Percentiles rank a stretch among this genome's conserved stretches.
phyloP scores from a whole-genome alignment of 2,329 filamentous ascomycete genomes.

The Pseudogymnoascus destructans region DNA sequence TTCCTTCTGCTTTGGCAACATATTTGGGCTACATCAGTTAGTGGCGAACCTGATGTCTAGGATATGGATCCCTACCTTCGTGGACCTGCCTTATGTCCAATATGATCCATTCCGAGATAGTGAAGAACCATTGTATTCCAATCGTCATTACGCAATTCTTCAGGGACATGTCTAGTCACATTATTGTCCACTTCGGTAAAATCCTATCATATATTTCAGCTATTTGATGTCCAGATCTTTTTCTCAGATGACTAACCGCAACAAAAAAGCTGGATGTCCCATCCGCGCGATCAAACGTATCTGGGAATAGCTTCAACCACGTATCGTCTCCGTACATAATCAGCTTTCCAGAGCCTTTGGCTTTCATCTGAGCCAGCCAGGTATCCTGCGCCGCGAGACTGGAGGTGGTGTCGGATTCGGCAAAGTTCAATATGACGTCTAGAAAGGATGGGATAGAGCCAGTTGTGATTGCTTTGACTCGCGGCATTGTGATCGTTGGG shows the following conservation, averaged over 20 bases:
- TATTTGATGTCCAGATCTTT: slow-evolving; percentile 19
- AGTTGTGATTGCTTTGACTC: slow-evolving; percentile 92
- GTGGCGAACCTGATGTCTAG: background rate
- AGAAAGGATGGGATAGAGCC: slow-evolving; percentile 97
- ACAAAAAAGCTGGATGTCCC: slow-evolving; percentile 98
- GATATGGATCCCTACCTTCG: slow-evolving; percentile 42
- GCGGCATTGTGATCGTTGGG: slow-evolving; percentile 95
- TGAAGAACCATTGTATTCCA: slow-evolving; percentile 94
- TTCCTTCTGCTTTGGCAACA: slow-evolving; percentile 84
- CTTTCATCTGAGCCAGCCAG: slow-evolving; percentile 87
- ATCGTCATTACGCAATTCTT: slow-evolving; percentile 62
- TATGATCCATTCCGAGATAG: slow-evolving; percentile 91
- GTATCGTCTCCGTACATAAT: slow-evolving; percentile 97
- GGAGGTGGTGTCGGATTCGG: slow-evolving; percentile 84
- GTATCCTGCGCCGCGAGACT: slow-evolving; percentile 82
- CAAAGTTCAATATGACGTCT: slow-evolving; percentile 91
- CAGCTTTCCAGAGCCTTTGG: slow-evolving; percentile 56
- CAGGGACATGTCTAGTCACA: slow-evolving; percentile 77
- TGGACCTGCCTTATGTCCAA: slow-evolving; percentile 91
- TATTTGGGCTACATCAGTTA: slow-evolving; percentile 52
- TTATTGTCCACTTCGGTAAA: slow-evolving; percentile 97
- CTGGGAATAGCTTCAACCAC: slow-evolving; percentile 92
- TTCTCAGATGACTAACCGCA: slow-evolving; percentile 49
- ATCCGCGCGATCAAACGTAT: slow-evolving; percentile 73
- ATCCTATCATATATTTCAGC: slow-evolving; percentile 45